Percentiles rank a stretch among this genome's conserved stretches.
Evolutionary conservation across 305 asterid genomes (phyloP).

Genomic region (Fraxinus baroniana): DNA sequence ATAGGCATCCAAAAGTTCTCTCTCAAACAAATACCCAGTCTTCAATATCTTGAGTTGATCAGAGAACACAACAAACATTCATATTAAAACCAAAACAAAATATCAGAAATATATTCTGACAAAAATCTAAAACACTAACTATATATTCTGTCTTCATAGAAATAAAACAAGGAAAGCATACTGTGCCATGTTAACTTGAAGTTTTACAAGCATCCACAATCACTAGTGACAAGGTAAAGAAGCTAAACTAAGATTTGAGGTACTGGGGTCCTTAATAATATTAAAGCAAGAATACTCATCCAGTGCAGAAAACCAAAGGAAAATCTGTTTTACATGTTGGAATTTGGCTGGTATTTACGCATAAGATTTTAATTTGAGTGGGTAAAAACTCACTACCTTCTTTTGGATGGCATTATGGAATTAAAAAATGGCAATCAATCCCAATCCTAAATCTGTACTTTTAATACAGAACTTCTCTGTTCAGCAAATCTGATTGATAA

Average conservation of each 20-base stretch:
- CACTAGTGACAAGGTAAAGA: background rate
- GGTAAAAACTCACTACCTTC: background rate
- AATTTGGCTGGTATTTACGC: background rate
- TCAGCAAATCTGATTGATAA: background rate
- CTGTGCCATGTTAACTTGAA: background rate
- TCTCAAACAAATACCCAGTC: background rate
- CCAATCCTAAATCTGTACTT: background rate
- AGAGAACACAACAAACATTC: background rate
- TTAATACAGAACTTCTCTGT: background rate
- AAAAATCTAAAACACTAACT: background rate
- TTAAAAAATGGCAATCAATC: background rate
- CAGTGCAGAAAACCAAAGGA: background rate
- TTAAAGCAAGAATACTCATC: background rate
- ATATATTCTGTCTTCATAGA: background rate
- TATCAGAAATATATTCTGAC: background rate
- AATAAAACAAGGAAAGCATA: background rate
- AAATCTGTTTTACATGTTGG: background rate
- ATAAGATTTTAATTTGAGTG: background rate
- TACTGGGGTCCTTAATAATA: background rate
- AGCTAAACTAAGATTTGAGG: background rate
- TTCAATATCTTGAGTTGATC: background rate
- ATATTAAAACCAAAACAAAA: conserved; percentile 8
- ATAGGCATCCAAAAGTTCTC: background rate
- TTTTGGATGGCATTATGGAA: background rate
- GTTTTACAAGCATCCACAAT: background rate